Evolutionary conservation across 2,329 filamentous ascomycete species (phyloP), one percentile per base, ranked within the genome.

Genomic region (Calonectria pteridis): DNA sequence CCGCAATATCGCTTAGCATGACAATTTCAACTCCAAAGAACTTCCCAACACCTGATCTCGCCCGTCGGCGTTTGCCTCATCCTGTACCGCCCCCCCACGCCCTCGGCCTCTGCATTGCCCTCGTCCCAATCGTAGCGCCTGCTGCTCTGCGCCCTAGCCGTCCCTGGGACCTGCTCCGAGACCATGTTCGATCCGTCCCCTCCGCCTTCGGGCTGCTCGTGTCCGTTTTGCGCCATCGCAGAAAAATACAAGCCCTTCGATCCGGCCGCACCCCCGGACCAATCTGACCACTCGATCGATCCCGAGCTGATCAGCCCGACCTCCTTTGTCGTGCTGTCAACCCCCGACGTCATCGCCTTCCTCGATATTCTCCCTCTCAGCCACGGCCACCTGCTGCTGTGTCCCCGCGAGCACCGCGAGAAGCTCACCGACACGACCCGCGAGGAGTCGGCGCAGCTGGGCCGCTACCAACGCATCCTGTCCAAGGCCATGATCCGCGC

Each of bases 341-440:
- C 94, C 0, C 92, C 92, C 1, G 84, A 92, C 74, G 91, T 97
- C 33, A 86, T 98, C 75, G 95, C 95, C 51, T 98, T 98, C 85
- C 89, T 98, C 79, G 96, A 98, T 85, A 98, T 98, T 81, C 91
- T 97, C 87, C 97, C 97, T 0, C 91, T 98, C 66, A 94, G 94
- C 0, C 88, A 88, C 0, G 96, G 96, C 1, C 96, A 98, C 87
- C 85, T 98, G 9, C 90, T 98, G 0, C 89, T 98, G 40, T 94
- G 93, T 69, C 94, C 95, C 11, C 90, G 97, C 50, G 82, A 87
- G 43, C 97, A 98, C 87, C 90, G 92, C 71, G 90, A 93, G 75
- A 98, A 96, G 82, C 88, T 98, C 46, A 93, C 91, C 3, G 94
- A 96, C 81, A 88, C 96, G 65, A 88, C 87, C 0, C 85, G 90